A percentile compares a stretch with the other conserved stretches of the same genome.
Evolutionary conservation across 2,329 filamentous ascomycete genomes (phyloP).

Genomic region (Metarhizium guizhouense): DNA sequence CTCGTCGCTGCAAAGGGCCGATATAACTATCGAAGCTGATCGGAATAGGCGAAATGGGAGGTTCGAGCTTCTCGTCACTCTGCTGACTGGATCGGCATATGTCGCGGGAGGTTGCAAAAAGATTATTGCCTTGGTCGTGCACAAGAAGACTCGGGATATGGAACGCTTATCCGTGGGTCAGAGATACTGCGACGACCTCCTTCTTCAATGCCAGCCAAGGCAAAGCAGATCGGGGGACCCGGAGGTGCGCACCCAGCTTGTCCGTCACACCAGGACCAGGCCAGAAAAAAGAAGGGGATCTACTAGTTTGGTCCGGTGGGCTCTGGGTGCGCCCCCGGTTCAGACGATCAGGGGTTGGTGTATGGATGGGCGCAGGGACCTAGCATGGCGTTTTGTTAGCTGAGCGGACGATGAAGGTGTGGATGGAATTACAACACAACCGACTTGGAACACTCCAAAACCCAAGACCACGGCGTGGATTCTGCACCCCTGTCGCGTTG

Average conservation of each 20-base stretch:
- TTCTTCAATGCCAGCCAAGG: background rate
- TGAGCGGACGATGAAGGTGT: background rate
- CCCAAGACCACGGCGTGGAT: too few species aligned
- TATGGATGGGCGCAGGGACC: background rate
- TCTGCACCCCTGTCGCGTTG: too few species aligned
- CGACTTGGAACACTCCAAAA: background rate
- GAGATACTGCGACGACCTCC: background rate
- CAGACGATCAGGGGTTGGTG: background rate
- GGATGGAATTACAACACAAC: background rate
- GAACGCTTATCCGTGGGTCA: background rate
- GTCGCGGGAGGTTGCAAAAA: background rate
- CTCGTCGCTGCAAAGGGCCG: slow-evolving; percentile 1
- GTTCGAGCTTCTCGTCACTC: background rate
- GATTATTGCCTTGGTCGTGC: background rate
- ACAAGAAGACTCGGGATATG: background rate
- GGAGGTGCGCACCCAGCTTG: background rate
- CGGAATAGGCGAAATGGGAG: background rate
- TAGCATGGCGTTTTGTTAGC: background rate
- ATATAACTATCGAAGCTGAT: background rate
- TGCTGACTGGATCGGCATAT: background rate
- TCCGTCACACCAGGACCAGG: too few species aligned
- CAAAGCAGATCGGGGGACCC: slow-evolving; percentile 2
- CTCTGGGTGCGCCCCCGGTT: background rate
- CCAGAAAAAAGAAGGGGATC: slow-evolving; percentile 4
- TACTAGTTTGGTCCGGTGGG: slow-evolving; percentile 2